Percentiles rank a stretch among this genome's conserved stretches.
Evolutionary conservation across 805 yeast species (phyloP).

Genomic region (Priceomyces carsonii): DNA sequence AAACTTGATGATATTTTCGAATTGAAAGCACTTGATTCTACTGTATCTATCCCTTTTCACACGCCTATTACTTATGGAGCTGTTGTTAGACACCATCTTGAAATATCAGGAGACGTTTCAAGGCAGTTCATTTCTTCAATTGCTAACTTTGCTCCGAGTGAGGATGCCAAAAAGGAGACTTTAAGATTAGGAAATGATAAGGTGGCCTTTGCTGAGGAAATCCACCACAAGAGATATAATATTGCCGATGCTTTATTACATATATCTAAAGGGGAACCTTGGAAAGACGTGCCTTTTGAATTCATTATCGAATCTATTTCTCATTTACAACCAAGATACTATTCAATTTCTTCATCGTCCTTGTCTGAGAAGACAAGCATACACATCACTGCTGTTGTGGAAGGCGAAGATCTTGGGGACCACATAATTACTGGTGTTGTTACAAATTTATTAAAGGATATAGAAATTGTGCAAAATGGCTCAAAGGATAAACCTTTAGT

Average conservation of each 20-base stretch:
- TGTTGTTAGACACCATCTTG: constrained; percentile 81
- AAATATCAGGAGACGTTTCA: constrained; percentile 90
- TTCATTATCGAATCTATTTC: constrained; percentile 80
- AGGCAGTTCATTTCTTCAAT: constrained; percentile 78
- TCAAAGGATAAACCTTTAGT: constrained; percentile 44
- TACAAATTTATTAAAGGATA: constrained; percentile 79
- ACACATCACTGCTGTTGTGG: constrained; percentile 91
- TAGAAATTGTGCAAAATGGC: constrained; percentile 58
- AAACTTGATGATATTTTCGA: constrained; percentile 58
- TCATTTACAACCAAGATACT: constrained; percentile 89
- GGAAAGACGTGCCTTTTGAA: constrained; percentile 80
- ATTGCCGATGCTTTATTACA: constrained; percentile 70
- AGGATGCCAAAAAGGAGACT: constrained; percentile 50
- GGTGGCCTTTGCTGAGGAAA: constrained; percentile 61
- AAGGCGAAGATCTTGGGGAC: constrained; percentile 46
- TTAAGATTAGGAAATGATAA: constrained; percentile 66
- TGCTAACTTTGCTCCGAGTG: constrained; percentile 79
- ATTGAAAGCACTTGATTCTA: constrained; percentile 69
- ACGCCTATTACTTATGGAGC: constrained; percentile 89
- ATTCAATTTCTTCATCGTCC: constrained; percentile 92
- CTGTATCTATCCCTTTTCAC: constrained; percentile 64
- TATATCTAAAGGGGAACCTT: constrained; percentile 63
- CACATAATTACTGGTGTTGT: constrained; percentile 76
- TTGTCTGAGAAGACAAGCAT: constrained; percentile 70
- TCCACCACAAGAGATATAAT: constrained; percentile 63